These are phyloP conservation scores for Boletus semigastroideus DNA, from an alignment of 1,284 basidiomycete species.

Conservation along the genomic window DNA sequence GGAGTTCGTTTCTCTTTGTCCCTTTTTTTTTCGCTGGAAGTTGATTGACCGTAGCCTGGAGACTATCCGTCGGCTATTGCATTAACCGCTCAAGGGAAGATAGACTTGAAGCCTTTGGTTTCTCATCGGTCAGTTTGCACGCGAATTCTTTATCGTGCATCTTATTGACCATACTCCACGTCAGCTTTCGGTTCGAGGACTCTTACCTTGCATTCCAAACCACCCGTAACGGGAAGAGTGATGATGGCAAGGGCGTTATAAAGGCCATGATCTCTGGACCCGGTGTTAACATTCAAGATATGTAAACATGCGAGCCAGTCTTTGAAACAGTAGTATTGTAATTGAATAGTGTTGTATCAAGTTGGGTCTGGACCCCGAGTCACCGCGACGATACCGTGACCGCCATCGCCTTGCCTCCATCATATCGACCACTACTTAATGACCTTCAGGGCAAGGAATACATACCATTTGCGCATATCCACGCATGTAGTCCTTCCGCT, in stretches of 20 bases:
- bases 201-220: slow-evolving; percentile 81
- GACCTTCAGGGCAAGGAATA: slow-evolving; percentile 59
- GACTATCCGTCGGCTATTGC: slow-evolving; percentile 86
- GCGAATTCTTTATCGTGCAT: background rate
- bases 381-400: too few species aligned
- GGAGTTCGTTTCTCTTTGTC: slow-evolving; percentile 48
- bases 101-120: slow-evolving; percentile 87
- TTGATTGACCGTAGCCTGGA: slow-evolving; percentile 54
- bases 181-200: slow-evolving; percentile 70
- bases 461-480: slow-evolving; percentile 71
- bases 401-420: too few species aligned
- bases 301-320: slow-evolving; percentile 21
- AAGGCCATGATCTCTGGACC: slow-evolving; percentile 80
- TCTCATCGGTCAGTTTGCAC: slow-evolving; percentile 68
- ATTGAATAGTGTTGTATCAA: too few species aligned
- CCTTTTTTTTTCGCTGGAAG: background rate
- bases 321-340: background rate
- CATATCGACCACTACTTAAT: too few species aligned
- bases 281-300: slow-evolving; percentile 43
- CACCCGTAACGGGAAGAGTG: slow-evolving; percentile 76
- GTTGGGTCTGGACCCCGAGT: too few species aligned
- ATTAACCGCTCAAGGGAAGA: slow-evolving; percentile 74
- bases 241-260: slow-evolving; percentile 71
- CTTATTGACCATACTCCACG: slow-evolving; percentile 2
- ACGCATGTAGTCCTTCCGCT: slow-evolving; percentile 62